These are phyloP conservation scores for Mucor saturninus DNA, from an alignment of 371 early-diverging fungal species.

Conservation along the genomic window DNA sequence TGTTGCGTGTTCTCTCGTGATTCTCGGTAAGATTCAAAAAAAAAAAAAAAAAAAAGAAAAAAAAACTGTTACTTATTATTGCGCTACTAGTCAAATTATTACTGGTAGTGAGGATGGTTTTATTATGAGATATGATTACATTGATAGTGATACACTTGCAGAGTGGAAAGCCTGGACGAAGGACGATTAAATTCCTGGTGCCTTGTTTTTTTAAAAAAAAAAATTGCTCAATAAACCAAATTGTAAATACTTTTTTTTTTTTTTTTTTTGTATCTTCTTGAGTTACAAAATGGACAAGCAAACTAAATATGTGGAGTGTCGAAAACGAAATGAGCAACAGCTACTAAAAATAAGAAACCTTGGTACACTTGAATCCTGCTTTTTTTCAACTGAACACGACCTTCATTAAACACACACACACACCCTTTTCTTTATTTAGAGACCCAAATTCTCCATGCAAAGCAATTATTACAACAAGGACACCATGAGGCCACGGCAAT, in stretches of 20 bases:
- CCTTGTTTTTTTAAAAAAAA: conserved; percentile 1
- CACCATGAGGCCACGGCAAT: no score
- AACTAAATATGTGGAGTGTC: conserved; percentile 4
- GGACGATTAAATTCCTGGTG: conserved; percentile 1
- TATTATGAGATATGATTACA: conserved; percentile 85
- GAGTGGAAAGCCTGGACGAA: conserved; percentile 72
- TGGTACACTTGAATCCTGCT: conserved; percentile 6
- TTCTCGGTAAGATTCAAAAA: conserved; percentile 60
- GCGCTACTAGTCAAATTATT: conserved; percentile 61
- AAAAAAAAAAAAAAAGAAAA: conserved; percentile 1
- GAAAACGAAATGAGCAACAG: conserved; percentile 18
- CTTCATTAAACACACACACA: neutral
- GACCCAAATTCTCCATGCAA: no score
- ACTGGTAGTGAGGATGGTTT: conserved; percentile 81
- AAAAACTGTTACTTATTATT: neutral
- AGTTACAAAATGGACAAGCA: conserved; percentile 2
- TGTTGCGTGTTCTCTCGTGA: conserved; percentile 81
- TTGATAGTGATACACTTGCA: conserved; percentile 70
- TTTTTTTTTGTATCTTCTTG: neutral
- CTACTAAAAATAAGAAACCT: conserved; percentile 7
- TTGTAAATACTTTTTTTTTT: neutral
- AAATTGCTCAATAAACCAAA: neutral
- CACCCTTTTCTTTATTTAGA: no score
- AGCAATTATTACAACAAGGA: no score
- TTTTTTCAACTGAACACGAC: conserved; percentile 15